Evolutionary conservation across 2,329 filamentous ascomycete genomes (phyloP).

Genomic region (Rhinocladiella similis): DNA sequence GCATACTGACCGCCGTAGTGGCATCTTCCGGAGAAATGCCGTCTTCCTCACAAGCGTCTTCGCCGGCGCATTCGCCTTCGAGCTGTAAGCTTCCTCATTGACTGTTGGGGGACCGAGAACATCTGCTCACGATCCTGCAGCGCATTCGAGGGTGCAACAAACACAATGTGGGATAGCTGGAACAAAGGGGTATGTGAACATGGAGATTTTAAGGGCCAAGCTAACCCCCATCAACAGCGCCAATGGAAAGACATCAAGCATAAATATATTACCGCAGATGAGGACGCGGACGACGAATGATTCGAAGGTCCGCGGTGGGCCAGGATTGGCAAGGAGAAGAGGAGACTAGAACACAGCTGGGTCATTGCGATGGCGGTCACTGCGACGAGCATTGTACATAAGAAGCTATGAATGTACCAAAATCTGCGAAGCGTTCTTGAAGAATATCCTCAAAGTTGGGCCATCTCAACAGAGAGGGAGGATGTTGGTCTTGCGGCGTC

Average conservation of each 20-base stretch:
- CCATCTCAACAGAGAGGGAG: too few relatives aligned
- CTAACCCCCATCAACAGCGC: slow-evolving; percentile 58
- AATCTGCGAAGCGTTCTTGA: too few relatives aligned
- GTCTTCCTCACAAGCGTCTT: slow-evolving; percentile 88
- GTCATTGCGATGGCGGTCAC: background rate
- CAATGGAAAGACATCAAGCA: slow-evolving; percentile 99
- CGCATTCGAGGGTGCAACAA: slow-evolving; percentile 77
- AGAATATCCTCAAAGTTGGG: too few relatives aligned
- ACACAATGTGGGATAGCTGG: slow-evolving; percentile 79
- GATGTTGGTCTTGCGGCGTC: too few relatives aligned
- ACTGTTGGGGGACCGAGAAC: background rate
- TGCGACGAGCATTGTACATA: slow-evolving; percentile 21
- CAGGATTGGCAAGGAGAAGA: slow-evolving; percentile 1
- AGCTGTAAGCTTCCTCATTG: slow-evolving; percentile 68
- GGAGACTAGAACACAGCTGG: background rate
- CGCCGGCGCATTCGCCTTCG: slow-evolving; percentile 81
- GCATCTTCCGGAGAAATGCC: slow-evolving; percentile 82
- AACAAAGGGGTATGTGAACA: slow-evolving; percentile 80
- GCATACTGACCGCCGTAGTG: slow-evolving; percentile 52
- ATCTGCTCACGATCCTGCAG: slow-evolving; percentile 48
- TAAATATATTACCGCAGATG: slow-evolving; percentile 73
- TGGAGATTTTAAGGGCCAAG: background rate
- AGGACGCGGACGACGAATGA: slow-evolving; percentile 57
- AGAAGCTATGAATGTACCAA: background rate
- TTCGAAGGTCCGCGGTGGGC: slow-evolving; percentile 20